Conservation (phyloP, 2,329 filamentous ascomycete genomes). For the Paecilomyces variotii region DNA sequence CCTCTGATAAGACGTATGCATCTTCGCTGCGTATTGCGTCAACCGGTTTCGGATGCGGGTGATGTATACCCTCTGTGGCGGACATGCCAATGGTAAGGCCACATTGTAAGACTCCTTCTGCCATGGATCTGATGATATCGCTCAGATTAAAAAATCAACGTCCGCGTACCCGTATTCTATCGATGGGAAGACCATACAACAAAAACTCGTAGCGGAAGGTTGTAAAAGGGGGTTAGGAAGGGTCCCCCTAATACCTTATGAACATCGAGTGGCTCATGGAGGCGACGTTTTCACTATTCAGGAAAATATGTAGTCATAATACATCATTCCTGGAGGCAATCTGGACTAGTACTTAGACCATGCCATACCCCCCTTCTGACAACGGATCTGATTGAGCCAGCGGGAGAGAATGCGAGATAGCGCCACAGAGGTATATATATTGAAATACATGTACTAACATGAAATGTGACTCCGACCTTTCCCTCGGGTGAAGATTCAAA, state of each 20-base stretch:
- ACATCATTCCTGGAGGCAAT: neutral
- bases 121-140: neutral
- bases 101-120: slow-evolving; percentile 16
- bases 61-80: slow-evolving; percentile 14
- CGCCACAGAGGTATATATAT: neutral
- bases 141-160: neutral
- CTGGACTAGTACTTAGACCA: neutral
- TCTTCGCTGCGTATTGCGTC: slow-evolving; percentile 14
- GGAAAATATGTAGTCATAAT: neutral
- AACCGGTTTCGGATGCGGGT: slow-evolving; percentile 11
- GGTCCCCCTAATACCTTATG: neutral
- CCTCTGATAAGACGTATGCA: slow-evolving; percentile 13
- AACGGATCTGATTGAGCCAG: too few relatives aligned
- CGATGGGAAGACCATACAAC: neutral
- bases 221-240: neutral
- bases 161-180: neutral
- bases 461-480: neutral
- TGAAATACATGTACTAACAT: neutral
- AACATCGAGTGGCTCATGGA: neutral
- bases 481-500: neutral
- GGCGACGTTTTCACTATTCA: neutral
- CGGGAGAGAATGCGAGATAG: neutral
- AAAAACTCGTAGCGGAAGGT: neutral
- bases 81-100: slow-evolving; percentile 16
- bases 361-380: too few relatives aligned